Evolutionary conservation across 2,329 filamentous ascomycete species (phyloP).

Genomic region (Rhinocladiella similis): DNA sequence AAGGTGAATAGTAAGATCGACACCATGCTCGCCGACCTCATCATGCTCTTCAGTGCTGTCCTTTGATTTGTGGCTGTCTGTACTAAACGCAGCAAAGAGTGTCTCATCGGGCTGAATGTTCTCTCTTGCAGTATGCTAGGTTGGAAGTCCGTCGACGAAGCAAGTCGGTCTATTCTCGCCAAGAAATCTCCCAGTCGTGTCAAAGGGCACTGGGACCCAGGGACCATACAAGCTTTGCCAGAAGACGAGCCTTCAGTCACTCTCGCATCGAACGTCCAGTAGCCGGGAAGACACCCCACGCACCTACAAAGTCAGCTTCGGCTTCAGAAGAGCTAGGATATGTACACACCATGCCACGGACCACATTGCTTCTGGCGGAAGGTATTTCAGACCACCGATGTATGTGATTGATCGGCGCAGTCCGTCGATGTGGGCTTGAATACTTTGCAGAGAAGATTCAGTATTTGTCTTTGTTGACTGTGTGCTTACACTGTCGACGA

Average conservation of each 20-base stretch:
- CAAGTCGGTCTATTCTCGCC: slow-evolving; percentile 5
- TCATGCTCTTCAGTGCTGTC: slow-evolving; percentile 2
- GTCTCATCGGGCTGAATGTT: slow-evolving; percentile 7
- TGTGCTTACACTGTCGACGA: background rate
- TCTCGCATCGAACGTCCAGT: slow-evolving; percentile 10
- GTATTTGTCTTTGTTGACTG: background rate
- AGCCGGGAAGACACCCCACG: slow-evolving; percentile 12
- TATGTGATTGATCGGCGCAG: slow-evolving; percentile 8
- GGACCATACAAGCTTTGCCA: background rate
- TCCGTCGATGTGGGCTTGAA: slow-evolving; percentile 13
- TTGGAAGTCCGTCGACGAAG: background rate
- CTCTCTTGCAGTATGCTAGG: slow-evolving; percentile 6
- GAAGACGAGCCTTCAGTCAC: slow-evolving; percentile 1
- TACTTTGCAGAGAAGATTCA: slow-evolving; percentile 1
- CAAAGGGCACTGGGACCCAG: background rate
- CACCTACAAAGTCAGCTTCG: slow-evolving; percentile 6
- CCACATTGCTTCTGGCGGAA: slow-evolving; percentile 10
- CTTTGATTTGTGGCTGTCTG: background rate
- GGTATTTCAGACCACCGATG: slow-evolving; percentile 4
- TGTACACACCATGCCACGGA: slow-evolving; percentile 10
- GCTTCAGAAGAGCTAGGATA: background rate
- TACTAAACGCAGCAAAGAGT: slow-evolving; percentile 3
- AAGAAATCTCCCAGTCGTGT: slow-evolving; percentile 9
- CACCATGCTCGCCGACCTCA: slow-evolving; percentile 4
- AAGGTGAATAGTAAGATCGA: slow-evolving; percentile 11